Percentiles rank a stretch among this genome's conserved stretches.
These are phyloP conservation scores for Umbilicus rupestris DNA, from an alignment of 164 flowering plant species.

Conservation along the genomic window DNA sequence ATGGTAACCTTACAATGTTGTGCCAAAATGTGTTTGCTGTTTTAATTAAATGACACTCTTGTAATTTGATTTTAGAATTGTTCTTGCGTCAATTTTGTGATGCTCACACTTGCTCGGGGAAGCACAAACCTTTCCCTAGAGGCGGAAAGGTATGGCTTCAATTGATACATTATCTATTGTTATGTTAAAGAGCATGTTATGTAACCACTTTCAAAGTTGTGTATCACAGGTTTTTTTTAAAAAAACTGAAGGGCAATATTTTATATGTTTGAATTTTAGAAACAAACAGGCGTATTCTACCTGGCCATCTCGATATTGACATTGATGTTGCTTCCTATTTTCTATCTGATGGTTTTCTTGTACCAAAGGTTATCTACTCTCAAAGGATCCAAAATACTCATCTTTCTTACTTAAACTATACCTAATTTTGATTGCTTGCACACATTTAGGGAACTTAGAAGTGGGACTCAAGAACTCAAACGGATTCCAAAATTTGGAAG, in stretches of 20 bases:
- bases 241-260: not conserved
- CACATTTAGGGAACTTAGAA: constrained; percentile 50
- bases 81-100: constrained; percentile 93
- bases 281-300: constrained; percentile 57
- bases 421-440: not conserved
- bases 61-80: constrained; percentile 39
- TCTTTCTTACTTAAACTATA: not conserved
- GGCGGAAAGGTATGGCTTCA: constrained; percentile 55
- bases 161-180: too few relatives aligned
- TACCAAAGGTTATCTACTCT: constrained; percentile 48
- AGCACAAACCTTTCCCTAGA: constrained; percentile 57
- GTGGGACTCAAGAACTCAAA: constrained; percentile 54
- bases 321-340: constrained; percentile 78
- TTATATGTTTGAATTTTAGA: constrained; percentile 40
- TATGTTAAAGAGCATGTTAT: too few relatives aligned
- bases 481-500: constrained; percentile 47
- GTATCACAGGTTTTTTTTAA: not conserved
- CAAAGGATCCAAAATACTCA: not conserved
- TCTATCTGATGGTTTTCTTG: constrained; percentile 67
- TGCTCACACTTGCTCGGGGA: constrained; percentile 73
- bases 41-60: constrained; percentile 5
- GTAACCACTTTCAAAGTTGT: not conserved
- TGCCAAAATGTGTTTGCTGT: not conserved
- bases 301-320: constrained; percentile 61
- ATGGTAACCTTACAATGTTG: constrained; percentile 35